A percentile compares a stretch with the other conserved stretches of the same genome.
Evolutionary conservation across 768 basidiomycete species (phyloP).

Genomic region (Leucocoprinus birnbaumii): DNA sequence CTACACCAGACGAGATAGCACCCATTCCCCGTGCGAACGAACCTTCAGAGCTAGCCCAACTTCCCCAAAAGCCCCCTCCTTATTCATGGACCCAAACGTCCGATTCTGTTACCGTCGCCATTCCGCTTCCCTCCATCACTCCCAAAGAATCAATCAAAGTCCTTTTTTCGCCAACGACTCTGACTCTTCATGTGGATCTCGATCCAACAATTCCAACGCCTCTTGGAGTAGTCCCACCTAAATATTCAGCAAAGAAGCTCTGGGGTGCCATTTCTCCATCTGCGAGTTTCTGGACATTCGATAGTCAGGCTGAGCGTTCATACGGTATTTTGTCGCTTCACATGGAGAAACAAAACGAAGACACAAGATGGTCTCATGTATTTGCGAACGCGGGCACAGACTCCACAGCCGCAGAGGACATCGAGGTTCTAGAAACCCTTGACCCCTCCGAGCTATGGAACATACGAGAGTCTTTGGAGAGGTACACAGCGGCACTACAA

Average conservation of each 20-base stretch:
- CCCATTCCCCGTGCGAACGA: conserved; percentile 67
- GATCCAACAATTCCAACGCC: conserved; percentile 18
- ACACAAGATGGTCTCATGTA: conserved; percentile 83
- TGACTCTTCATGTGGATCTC: conserved; percentile 60
- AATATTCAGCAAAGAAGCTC: conserved; percentile 56
- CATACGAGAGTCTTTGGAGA: conserved; percentile 80
- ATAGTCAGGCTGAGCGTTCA: conserved; percentile 65
- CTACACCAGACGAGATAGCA: conserved; percentile 61
- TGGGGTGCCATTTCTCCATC: conserved; percentile 82
- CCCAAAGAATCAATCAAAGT: conserved; percentile 64
- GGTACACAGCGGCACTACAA: conserved; percentile 71
- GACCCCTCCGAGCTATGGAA: conserved; percentile 79
- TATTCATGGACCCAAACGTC: conserved; percentile 93
- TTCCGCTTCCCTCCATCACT: conserved; percentile 77
- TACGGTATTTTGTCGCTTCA: conserved; percentile 79
- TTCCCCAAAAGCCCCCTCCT: conserved; percentile 58
- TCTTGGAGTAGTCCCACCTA: conserved; percentile 41
- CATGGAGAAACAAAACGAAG: conserved; percentile 82
- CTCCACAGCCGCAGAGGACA: conserved; percentile 37
- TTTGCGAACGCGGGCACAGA: conserved; percentile 55
- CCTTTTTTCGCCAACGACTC: conserved; percentile 56
- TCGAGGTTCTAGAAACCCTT: conserved; percentile 84
- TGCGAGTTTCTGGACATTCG: conserved; percentile 93
- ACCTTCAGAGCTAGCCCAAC: conserved; percentile 22
- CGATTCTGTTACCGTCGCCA: conserved; percentile 79